Base-by-base conservation (phyloP, 2,329 filamentous ascomycete genomes). In the Rhinocladiella mackenziei region DNA sequence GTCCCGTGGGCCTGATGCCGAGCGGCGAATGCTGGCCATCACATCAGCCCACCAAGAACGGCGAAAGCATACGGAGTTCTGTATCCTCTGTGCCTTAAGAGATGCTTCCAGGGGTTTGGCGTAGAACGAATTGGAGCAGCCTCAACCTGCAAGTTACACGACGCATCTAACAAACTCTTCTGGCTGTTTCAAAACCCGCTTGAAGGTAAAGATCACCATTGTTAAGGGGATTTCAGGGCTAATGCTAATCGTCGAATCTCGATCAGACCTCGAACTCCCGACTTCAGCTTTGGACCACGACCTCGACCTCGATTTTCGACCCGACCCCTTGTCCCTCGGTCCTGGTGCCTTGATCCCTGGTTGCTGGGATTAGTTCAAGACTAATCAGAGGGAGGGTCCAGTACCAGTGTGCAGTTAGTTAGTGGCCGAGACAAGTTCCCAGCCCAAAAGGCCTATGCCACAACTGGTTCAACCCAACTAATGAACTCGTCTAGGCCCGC, bases 401-500 rank as follows among this genome's bases (percentile, higher is more conserved):
- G 20, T n/a, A 3, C 10, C 18, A 6, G n/a, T 8, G 9, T 14
- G 30, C 13, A 4, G 32, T 11, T 26, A 19, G 25, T 43, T 15
- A 51, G 43, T 44, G 39, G 43, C 29, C 37, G 29, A 45, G 38
- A 18, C 23, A 45, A 41, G 41, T 35, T 31, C 40, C 36, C 44
- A 44, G 39, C 35, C 39, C 28, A 25, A 44, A 33, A 26, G 43
- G 11, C 48, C 48, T 43, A 45, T 43, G 43, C 48, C 18, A 38
- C 45, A 39, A 33, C 49, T 36, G 42, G 29, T 37, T 37, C 28
- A 28, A 31, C 34, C 34, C 43, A 41, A 35, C 45, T 42, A 47
- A 51, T 41, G 43, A 48, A 37, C 41, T 51, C 49, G 49, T 51
- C 49, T 51, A 48, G 32, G 45, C 40, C 44, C 39, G 37, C 20